Evolutionary conservation across 495 filamentous ascomycete genomes (phyloP).

Genomic region (Xylaria telfairii): DNA sequence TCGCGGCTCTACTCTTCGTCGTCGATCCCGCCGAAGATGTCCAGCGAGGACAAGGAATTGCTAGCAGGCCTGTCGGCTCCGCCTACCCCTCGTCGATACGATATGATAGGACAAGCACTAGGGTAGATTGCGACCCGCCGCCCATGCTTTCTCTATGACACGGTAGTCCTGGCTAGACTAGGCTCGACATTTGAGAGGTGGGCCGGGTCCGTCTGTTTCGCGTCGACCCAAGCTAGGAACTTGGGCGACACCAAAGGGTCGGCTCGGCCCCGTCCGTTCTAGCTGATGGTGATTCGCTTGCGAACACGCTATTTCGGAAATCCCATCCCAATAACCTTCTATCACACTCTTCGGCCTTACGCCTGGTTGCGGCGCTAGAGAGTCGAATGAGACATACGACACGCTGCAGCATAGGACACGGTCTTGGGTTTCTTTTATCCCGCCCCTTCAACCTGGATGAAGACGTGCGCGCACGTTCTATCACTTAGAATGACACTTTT

Average conservation of each 20-base stretch:
- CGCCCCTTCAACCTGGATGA: neutral
- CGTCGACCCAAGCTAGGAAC: neutral
- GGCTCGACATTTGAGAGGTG: constrained; percentile 7
- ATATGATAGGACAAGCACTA: constrained; percentile 51
- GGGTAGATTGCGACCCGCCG: constrained; percentile 34
- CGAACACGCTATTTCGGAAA: neutral
- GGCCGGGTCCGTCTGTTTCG: constrained; percentile 5
- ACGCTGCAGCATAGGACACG: neutral
- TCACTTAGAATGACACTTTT: constrained; percentile 13
- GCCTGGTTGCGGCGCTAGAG: neutral
- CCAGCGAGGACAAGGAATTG: constrained; percentile 43
- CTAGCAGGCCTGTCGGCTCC: constrained; percentile 47
- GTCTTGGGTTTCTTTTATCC: neutral
- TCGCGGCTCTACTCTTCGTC: constrained; percentile 50
- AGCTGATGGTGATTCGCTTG: neutral
- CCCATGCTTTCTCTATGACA: neutral
- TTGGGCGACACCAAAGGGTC: neutral
- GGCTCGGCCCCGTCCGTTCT: neutral
- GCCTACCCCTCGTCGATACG: constrained; percentile 42
- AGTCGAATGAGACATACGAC: neutral
- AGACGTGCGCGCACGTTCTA: neutral
- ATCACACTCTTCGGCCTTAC: neutral
- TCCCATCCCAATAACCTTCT: neutral
- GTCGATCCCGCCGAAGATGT: constrained; percentile 47
- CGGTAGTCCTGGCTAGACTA: constrained; percentile 8